Percentiles rank a stretch among this genome's conserved stretches.
These are phyloP conservation scores for Neostapfia colusana DNA, from an alignment of 176 grass and related monocot species.

Conservation along the genomic window DNA sequence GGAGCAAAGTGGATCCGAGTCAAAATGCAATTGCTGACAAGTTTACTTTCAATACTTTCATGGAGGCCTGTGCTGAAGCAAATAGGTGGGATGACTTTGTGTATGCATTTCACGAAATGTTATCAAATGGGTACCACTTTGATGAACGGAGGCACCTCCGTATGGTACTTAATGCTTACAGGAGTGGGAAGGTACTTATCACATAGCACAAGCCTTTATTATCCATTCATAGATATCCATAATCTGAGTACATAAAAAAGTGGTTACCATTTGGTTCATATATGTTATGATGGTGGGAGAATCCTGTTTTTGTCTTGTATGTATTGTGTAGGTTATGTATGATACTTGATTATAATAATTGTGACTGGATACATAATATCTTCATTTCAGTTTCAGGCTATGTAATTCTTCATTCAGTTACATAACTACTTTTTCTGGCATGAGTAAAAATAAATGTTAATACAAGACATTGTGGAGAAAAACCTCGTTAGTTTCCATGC, in stretches of 20 bases:
- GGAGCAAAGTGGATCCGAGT: conserved; percentile 41
- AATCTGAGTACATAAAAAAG: background rate
- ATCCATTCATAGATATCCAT: background rate
- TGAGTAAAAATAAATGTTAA: background rate
- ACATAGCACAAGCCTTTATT: conserved; percentile 21
- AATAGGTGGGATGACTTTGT: conserved; percentile 82
- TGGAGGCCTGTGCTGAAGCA: conserved; percentile 70
- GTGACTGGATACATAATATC: background rate
- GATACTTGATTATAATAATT: background rate
- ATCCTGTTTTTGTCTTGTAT: conserved; percentile 8
- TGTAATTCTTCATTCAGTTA: background rate
- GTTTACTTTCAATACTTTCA: conserved; percentile 95
- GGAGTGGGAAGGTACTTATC: conserved; percentile 77
- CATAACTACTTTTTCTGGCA: background rate
- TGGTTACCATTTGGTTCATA: conserved; percentile 12
- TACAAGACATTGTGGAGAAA: background rate
- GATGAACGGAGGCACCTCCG: conserved; percentile 69
- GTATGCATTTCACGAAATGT: conserved; percentile 69
- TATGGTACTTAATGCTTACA: conserved; percentile 69
- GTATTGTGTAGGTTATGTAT: background rate
- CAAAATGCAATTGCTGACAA: conserved; percentile 69
- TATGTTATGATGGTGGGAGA: conserved; percentile 14
- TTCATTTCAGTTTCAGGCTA: conserved; percentile 5
- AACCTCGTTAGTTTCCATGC: background rate
- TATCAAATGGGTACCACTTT: conserved; percentile 63